Evolutionary conservation across 116 monocot genomes (phyloP).

Genomic region (Cymodocea nodosa): DNA sequence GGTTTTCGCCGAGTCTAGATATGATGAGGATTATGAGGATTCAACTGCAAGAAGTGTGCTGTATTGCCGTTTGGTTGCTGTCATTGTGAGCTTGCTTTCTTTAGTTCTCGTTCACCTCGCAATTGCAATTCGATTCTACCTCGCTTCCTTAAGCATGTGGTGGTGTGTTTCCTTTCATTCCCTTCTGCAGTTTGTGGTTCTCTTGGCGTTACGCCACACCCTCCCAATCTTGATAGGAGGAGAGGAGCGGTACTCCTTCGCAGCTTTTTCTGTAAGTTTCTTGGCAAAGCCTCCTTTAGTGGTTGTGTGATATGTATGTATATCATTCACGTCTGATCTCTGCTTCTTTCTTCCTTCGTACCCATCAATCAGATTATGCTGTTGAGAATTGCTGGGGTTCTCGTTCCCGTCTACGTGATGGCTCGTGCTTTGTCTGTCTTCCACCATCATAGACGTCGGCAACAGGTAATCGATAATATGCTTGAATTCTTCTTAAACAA

Average conservation of each 20-base stretch:
- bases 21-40: constrained; percentile 28
- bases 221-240: constrained; percentile 52
- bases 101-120: background rate
- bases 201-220: constrained; percentile 57
- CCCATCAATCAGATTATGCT: constrained; percentile 8
- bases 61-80: constrained; percentile 51
- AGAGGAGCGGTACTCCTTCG: constrained; percentile 42
- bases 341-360: background rate
- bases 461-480: background rate
- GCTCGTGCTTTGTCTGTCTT: constrained; percentile 37
- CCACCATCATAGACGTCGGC: constrained; percentile 15
- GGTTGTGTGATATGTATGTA: background rate
- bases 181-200: constrained; percentile 44
- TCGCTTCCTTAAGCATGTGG: background rate
- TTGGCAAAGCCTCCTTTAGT: background rate
- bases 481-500: background rate
- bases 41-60: constrained; percentile 36
- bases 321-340: background rate
- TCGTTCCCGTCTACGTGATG: constrained; percentile 54
- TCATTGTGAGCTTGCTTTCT: constrained; percentile 37
- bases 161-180: background rate
- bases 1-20: constrained; percentile 23
- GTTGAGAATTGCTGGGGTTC: constrained; percentile 50
- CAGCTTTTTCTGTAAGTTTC: constrained; percentile 38
- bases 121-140: background rate